Percentiles rank a stretch among this genome's conserved stretches.
Evolutionary conservation across 2,329 filamentous ascomycete genomes (phyloP).

Genomic region (Penicillium freii): DNA sequence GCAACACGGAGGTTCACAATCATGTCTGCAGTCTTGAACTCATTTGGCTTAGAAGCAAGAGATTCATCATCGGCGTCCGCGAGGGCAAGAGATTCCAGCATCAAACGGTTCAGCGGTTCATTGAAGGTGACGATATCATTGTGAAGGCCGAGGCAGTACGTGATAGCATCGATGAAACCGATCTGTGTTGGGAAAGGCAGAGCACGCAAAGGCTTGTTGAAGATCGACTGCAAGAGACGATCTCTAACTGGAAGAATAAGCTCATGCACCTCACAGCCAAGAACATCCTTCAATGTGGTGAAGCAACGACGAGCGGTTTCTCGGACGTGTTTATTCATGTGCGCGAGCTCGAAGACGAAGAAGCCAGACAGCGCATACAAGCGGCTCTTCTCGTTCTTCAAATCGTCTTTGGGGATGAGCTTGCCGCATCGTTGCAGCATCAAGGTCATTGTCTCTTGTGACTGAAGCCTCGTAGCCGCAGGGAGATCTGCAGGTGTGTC

Average conservation of each 20-base stretch:
- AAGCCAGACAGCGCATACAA: constrained; percentile 77
- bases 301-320: constrained; percentile 81
- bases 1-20: constrained; percentile 90
- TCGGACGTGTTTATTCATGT: constrained; percentile 94
- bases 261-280: constrained; percentile 78
- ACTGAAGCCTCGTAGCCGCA: constrained; percentile 78
- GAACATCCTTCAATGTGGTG: constrained; percentile 73
- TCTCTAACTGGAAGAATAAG: constrained; percentile 88
- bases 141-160: constrained; percentile 87
- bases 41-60: constrained; percentile 84
- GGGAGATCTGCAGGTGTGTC: constrained; percentile 95
- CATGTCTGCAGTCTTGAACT: constrained; percentile 92
- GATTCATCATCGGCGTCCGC: constrained; percentile 94
- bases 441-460: constrained; percentile 77
- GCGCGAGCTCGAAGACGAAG: constrained; percentile 82
- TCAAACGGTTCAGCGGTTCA: constrained; percentile 80
- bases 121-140: constrained; percentile 88
- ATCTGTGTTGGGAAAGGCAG: constrained; percentile 94
- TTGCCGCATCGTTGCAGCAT: constrained; percentile 77
- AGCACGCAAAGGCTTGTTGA: constrained; percentile 88
- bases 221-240: constrained; percentile 83
- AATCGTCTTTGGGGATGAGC: constrained; percentile 75
- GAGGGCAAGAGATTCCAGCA: constrained; percentile 90
- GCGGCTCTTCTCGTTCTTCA: constrained; percentile 63
- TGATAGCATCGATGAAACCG: constrained; percentile 96